Conservation (phyloP, 768 basidiomycete genomes). For the Mycena galopus region DNA sequence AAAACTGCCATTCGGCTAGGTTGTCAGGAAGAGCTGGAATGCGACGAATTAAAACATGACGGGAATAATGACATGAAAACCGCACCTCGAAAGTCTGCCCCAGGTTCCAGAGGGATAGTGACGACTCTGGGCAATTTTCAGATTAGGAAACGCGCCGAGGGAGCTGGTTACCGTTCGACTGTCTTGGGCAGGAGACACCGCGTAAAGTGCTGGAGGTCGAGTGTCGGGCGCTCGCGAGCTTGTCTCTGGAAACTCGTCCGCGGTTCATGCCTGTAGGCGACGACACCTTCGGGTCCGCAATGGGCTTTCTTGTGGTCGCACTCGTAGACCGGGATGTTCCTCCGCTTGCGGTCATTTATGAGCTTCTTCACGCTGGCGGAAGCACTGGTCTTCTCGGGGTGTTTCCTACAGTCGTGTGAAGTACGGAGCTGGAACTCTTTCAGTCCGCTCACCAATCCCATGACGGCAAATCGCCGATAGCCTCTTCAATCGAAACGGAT, state of each 20-base stretch:
- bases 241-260: slow-evolving; percentile 60
- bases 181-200: slow-evolving; percentile 61
- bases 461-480: slow-evolving; percentile 77
- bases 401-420: slow-evolving; percentile 43
- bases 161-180: slow-evolving; percentile 64
- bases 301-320: slow-evolving; percentile 47
- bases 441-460: slow-evolving; percentile 76
- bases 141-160: not conserved
- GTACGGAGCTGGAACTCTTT: slow-evolving; percentile 1
- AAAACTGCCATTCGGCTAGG: slow-evolving; percentile 70
- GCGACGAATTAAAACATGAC: slow-evolving; percentile 20
- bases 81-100: slow-evolving; percentile 78
- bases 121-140: slow-evolving; percentile 60
- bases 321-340: slow-evolving; percentile 52
- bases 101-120: slow-evolving; percentile 65
- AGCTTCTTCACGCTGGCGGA: slow-evolving; percentile 27
- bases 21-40: slow-evolving; percentile 57
- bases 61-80: slow-evolving; percentile 13
- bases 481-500: slow-evolving; percentile 75
- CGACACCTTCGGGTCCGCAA: slow-evolving; percentile 54
- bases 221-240: slow-evolving; percentile 60
- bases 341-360: slow-evolving; percentile 38
- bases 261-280: slow-evolving; percentile 52
- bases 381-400: slow-evolving; percentile 44
- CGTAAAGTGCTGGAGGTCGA: slow-evolving; percentile 78